Evolutionary conservation across 2,329 filamentous ascomycete species (phyloP), one percentile per base, ranked within the genome.

Genomic region (Plenodomus biglobosus): DNA sequence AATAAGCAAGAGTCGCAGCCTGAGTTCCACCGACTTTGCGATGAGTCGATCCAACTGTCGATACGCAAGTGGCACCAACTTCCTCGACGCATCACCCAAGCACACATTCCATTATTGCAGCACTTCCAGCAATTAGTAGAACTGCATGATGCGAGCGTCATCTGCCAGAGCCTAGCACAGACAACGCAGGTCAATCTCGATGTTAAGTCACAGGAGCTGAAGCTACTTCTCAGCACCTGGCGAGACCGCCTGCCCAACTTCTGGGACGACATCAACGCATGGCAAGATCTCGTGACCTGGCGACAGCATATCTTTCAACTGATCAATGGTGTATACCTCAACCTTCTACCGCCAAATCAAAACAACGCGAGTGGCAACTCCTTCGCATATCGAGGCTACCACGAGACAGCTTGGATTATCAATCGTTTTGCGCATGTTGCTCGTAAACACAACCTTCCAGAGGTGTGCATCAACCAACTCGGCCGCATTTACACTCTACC

Each of bases 271-370:
- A 99, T 99, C 72, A 96, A 95, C 56, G 90, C 94, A 34, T 99
- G 94, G 94, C 94, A 99, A 71, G 95, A 99, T 68, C 78, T 99
- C 35, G 94, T 99, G n/a, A 99, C 94, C 1, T 99, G 94, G 94
- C 85, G 94, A 59, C 95, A 99, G 70, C 94, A 99, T 72, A 96
- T 99, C 52, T 99, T 99, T 77, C 88, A 91, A 48, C 82, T 99
- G 19, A 97, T 99, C 75, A 99, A 99, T 70, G 85, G 84, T 40
- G 96, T 91, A 0, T 99, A 99, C 66, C 82, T 99, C 10, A 83
- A 85, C 44, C 81, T 99, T 38, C 77, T 97, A 34, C 92, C 91
- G 1, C 85, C 83, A 16, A 86, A 89, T 64, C 85, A 87, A 19
- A 72, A 65, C 68, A 94, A 90, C 60, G 84, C 91, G 1, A 89